phyloP scores from a whole-genome alignment of 352 stramenopile genomes.

The Elongisporangium prolatum region DNA sequence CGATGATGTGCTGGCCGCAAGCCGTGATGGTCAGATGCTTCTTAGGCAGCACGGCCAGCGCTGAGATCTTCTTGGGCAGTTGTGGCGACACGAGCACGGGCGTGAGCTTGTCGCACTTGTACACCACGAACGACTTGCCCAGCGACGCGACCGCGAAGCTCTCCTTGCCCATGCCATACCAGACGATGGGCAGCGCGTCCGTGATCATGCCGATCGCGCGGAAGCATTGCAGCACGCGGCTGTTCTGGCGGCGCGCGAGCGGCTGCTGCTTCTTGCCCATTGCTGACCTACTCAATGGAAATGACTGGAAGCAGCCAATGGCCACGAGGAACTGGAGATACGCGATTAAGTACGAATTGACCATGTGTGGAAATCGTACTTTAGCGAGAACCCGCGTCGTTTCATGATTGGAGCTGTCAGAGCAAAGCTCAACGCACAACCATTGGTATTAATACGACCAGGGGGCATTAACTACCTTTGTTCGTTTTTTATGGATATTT shows the following conservation, averaged over 20 bases:
- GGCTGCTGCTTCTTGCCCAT: conserved; percentile 11
- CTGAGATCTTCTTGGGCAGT: conserved; percentile 70
- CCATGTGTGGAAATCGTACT: neutral
- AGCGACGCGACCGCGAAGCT: conserved; percentile 87
- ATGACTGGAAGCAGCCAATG: conserved; percentile 45
- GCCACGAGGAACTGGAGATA: conserved; percentile 12
- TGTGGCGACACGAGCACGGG: conserved; percentile 80
- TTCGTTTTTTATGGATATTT: no score
- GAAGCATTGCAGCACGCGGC: conserved; percentile 83
- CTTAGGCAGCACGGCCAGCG: conserved; percentile 54
- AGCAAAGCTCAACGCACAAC: no score
- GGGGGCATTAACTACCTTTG: no score
- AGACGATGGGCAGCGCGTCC: conserved; percentile 83
- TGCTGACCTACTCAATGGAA: conserved; percentile 15
- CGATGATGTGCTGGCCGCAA: conserved; percentile 60
- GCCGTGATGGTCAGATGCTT: conserved; percentile 78
- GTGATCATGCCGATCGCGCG: conserved; percentile 88
- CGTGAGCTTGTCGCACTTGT: conserved; percentile 87
- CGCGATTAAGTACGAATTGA: conserved; percentile 13
- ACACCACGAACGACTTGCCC: conserved; percentile 89
- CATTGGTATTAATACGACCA: no score
- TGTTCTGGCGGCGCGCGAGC: conserved; percentile 57
- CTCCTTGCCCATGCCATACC: conserved; percentile 84
- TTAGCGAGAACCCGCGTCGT: conserved; percentile 2
- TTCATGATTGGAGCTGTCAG: neutral